Conservation (phyloP, 2,329 filamentous ascomycete genomes). For the Fusarium paranaense region DNA sequence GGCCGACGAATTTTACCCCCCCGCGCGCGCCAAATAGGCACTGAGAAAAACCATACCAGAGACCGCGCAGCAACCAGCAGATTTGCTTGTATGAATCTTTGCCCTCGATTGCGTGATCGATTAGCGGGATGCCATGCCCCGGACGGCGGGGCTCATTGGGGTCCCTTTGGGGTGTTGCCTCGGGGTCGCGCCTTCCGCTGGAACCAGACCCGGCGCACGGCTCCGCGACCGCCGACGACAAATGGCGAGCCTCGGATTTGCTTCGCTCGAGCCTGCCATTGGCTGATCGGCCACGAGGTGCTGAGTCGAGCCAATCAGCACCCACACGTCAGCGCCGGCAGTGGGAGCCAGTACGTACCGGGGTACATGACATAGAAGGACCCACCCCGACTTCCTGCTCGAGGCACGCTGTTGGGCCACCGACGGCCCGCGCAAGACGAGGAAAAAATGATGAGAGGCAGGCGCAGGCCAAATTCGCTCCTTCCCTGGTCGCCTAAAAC, state of each 20-base stretch:
- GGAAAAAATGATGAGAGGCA: conserved; percentile 29
- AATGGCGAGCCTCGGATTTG: conserved; percentile 42
- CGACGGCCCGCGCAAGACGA: conserved; percentile 43
- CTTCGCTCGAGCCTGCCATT: conserved; percentile 28
- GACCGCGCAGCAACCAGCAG: conserved; percentile 27
- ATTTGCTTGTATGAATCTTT: conserved; percentile 46
- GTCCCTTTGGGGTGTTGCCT: conserved; percentile 33
- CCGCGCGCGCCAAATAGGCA: conserved; percentile 32
- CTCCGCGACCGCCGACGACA: conserved; percentile 43
- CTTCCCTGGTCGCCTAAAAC: conserved; percentile 13
- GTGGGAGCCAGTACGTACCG: conserved; percentile 27
- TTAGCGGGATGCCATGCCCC: conserved; percentile 47
- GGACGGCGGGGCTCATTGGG: conserved; percentile 42
- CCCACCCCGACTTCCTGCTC: conserved; percentile 47
- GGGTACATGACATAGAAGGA: conserved; percentile 14
- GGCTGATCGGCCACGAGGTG: not conserved
- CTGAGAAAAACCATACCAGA: conserved; percentile 36
- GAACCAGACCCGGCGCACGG: conserved; percentile 26
- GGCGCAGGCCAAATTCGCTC: conserved; percentile 7
- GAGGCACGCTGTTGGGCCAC: conserved; percentile 41
- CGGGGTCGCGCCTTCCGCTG: conserved; percentile 37
- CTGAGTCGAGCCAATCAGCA: conserved; percentile 28
- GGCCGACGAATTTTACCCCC: conserved; percentile 40
- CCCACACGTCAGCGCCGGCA: conserved; percentile 27
- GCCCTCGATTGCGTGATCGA: conserved; percentile 48